phyloP scores from a whole-genome alignment of 257 asterid genomes.

The Plectranthus barbatus region DNA sequence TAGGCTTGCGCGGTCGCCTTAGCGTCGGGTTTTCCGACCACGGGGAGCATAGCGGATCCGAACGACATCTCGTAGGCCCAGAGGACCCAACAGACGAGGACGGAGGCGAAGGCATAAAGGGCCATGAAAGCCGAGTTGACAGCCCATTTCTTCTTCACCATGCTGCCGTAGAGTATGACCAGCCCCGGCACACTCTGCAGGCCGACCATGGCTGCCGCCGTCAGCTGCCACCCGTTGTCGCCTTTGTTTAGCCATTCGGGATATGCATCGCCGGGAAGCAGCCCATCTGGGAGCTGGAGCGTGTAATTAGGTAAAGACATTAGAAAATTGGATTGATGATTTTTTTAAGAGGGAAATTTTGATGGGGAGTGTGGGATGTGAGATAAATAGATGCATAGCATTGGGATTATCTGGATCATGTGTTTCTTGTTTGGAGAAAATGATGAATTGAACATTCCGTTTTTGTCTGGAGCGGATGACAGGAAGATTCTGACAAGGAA shows the following conservation, averaged over 20 bases:
- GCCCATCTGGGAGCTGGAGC: slow-evolving; percentile 28
- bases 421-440: slow-evolving; percentile 17
- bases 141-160: slow-evolving; percentile 74
- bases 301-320: background rate
- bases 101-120: slow-evolving; percentile 63
- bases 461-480: slow-evolving; percentile 3
- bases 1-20: slow-evolving; percentile 10
- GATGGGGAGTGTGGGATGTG: background rate
- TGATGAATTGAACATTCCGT: background rate
- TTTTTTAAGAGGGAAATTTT: no score
- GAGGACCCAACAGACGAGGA: slow-evolving; percentile 55
- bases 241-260: slow-evolving; percentile 55
- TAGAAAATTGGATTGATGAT: no score
- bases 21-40: slow-evolving; percentile 30
- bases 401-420: slow-evolving; percentile 27
- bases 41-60: slow-evolving; percentile 21
- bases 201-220: slow-evolving; percentile 67
- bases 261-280: slow-evolving; percentile 8
- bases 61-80: slow-evolving; percentile 61
- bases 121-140: slow-evolving; percentile 77
- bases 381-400: background rate
- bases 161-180: slow-evolving; percentile 59
- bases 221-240: slow-evolving; percentile 55
- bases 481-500: slow-evolving; percentile 2
- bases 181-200: slow-evolving; percentile 72